A percentile compares a stretch with the other conserved stretches of the same genome.
phyloP scores from a whole-genome alignment of 768 basidiomycete species.

The Candolleomyces efflorescens region DNA sequence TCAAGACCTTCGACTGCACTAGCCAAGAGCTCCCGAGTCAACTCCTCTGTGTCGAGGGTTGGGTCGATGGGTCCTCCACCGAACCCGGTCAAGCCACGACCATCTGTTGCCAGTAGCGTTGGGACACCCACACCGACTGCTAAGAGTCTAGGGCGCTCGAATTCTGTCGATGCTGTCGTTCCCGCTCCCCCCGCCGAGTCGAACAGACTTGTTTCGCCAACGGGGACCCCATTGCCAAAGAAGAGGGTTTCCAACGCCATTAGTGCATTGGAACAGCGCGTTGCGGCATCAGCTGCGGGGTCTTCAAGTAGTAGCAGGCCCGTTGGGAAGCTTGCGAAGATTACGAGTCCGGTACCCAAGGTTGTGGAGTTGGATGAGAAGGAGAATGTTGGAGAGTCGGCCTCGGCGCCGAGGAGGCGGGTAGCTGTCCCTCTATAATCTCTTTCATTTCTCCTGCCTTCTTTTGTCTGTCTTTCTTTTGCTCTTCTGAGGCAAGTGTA shows the following conservation, averaged over 20 bases:
- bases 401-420: slow-evolving; percentile 21
- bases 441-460: slow-evolving; percentile 3
- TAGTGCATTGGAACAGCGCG: slow-evolving; percentile 10
- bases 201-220: slow-evolving; percentile 7
- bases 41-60: slow-evolving; percentile 21
- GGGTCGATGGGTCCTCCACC: slow-evolving; percentile 49
- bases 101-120: slow-evolving; percentile 28
- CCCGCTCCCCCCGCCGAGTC: no score
- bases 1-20: slow-evolving; percentile 22
- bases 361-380: slow-evolving; percentile 49
- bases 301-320: background rate
- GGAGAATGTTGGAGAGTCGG: slow-evolving; percentile 44
- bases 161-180: slow-evolving; percentile 23
- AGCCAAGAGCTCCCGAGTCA: slow-evolving; percentile 20
- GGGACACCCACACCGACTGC: slow-evolving; percentile 37
- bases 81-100: slow-evolving; percentile 26
- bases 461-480: background rate
- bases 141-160: slow-evolving; percentile 31
- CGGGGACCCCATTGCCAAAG: slow-evolving; percentile 28
- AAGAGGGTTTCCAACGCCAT: slow-evolving; percentile 29
- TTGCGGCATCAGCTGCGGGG: background rate
- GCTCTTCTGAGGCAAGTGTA: background rate
- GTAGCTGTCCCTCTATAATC: no score
- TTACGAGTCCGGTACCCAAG: slow-evolving; percentile 35
- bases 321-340: background rate